Evolutionary conservation across 352 stramenopile species (phyloP), one percentile per base, ranked within the genome.

Genomic region (Phytophthora agathidicida): DNA sequence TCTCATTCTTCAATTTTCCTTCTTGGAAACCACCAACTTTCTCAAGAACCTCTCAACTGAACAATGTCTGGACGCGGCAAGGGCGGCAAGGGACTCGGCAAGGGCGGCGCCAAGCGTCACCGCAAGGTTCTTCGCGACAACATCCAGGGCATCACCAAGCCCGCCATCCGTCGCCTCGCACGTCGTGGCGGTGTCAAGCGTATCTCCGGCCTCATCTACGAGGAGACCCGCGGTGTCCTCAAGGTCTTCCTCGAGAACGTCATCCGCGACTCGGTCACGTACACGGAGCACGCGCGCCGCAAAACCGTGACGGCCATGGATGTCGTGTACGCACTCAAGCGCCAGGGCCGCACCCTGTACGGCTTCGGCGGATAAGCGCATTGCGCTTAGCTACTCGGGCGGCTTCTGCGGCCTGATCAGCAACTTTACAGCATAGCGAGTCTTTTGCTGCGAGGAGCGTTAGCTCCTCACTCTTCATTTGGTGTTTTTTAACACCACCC

Each of bases 191-290:
- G 96, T 88, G 96, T 98, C 38, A 99, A 99, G 90, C 94, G 96
- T 76, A 99, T 99, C 73, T 98, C 88, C 19, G 96, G 97, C 60
- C 84, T 99, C 36, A 99, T 99, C 75, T 99, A 99, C 77, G 96
- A 99, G 80, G 96, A 99, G 78, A 99, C 96, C 32, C 91, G 96
- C 65, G 96, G 96, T 60, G 96, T 99, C 27, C 89, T 99, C 54
- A 99, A 99, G 87, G 96, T 98, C 20, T 99, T 99, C 82, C 84
- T 99, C 11, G 96, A 99, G 80, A 98, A 98, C 78, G 93, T 99
- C n/a, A 98, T 99, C 80, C 81, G 89, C 68, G 94, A 98, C 75
- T 94, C 94, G 32, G 86, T 98, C 17, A 98, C 89, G 3, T 98
- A 98, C 85, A 98, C 94, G 35, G 95, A 98, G 86, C 93, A 98